phyloP scores from a whole-genome alignment of 345 rosid genomes.

The Aurinia saxatilis region DNA sequence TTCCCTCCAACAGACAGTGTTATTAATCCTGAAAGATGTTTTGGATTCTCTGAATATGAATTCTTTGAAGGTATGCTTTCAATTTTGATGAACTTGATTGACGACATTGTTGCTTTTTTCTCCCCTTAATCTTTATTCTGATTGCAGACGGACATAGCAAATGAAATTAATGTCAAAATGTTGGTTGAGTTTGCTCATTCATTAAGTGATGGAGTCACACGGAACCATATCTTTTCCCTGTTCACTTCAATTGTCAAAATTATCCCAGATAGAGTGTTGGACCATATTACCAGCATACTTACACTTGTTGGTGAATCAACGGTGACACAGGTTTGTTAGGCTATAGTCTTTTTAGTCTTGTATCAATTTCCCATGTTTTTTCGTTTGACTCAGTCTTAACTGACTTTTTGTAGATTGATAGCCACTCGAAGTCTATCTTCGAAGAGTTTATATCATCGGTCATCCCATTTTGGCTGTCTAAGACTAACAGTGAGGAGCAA shows the following conservation, averaged over 20 bases:
- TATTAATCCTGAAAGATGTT: conserved; percentile 66
- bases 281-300: conserved; percentile 56
- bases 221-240: conserved; percentile 57
- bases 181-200: conserved; percentile 61
- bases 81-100: conserved; percentile 5
- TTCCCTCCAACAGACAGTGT: conserved; percentile 53
- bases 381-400: background rate
- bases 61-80: conserved; percentile 44
- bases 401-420: conserved; percentile 49
- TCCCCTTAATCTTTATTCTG: conserved; percentile 13
- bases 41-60: conserved; percentile 33
- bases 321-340: conserved; percentile 62
- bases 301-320: conserved; percentile 73
- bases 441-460: conserved; percentile 75
- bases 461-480: conserved; percentile 78
- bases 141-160: conserved; percentile 47
- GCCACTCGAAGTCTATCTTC: conserved; percentile 59
- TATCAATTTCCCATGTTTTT: background rate
- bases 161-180: conserved; percentile 46
- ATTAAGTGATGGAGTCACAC: conserved; percentile 49
- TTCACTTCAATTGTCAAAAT: conserved; percentile 55
- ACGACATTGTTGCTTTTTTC: conserved; percentile 4
- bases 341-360: background rate
- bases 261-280: conserved; percentile 55
- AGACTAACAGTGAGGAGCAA: conserved; percentile 44